Base-by-base conservation (phyloP, 441 rosid genomes). In the Adansonia madagascariensis region DNA sequence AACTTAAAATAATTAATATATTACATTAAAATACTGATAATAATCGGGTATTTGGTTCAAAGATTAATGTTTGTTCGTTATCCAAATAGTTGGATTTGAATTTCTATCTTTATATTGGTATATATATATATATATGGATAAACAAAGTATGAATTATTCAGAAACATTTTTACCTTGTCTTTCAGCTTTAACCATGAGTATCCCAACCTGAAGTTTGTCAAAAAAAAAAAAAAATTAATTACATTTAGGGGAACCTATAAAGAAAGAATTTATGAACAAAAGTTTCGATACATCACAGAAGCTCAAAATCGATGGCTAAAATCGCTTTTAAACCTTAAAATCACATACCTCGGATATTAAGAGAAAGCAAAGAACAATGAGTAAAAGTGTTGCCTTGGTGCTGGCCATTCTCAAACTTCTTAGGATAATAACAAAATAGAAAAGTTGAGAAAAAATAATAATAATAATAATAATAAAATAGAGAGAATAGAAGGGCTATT, bases 351-450 rank as follows among this genome's bases (percentile, higher is more conserved):
- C 78, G 7, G 75, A 73, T 3, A 70, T 27, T 24, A 82, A 8
- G 75, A 67, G 70, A 64, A 78, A 52, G 53, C 79, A 84, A 41
- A 82, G 78, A 7, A 84, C 59, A 50, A 74, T 63, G 11, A 80
- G 4, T 20, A 68, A 9, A 46, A 83, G 60, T 14, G 41, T n/a
- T n/a, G 47, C 31, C 47, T 77, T 77, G 43, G 53, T 0, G 43
- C 22, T 62, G 10, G 77, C 75, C 85, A 82, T 80, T 47, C 20
- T 27, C 35, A 59, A 12, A 14, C 12, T 71, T 8, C 2, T 50
- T 50, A 35, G 65, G n/a, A 22, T 4, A 59, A 60, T 60, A 61
- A 60, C 14, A 60, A 24, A 24, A 60, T 22, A 22, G 7, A 60
- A 44, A 60, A 44, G 46, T 5, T 60, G 4, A 31, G 39, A 31